phyloP scores from a whole-genome alignment of 805 yeast species.

The Ogataea siamensis region DNA sequence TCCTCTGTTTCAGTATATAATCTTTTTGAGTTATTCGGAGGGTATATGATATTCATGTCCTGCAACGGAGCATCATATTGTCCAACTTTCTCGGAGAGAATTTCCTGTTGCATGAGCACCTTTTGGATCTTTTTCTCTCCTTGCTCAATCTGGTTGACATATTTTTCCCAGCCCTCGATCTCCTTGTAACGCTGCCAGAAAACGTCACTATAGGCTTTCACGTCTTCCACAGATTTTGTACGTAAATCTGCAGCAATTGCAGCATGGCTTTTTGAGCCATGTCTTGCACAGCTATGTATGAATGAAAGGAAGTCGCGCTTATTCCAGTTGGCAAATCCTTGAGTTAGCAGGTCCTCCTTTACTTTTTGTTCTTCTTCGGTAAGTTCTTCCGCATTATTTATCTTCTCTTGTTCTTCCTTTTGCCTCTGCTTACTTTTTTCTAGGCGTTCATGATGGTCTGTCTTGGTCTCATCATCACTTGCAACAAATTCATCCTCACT shows the following conservation, averaged over 20 bases:
- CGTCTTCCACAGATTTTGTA: slow-evolving; percentile 57
- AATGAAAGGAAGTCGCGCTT: slow-evolving; percentile 73
- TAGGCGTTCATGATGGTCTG: slow-evolving; percentile 25
- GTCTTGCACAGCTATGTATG: slow-evolving; percentile 65
- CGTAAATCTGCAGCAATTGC: slow-evolving; percentile 55
- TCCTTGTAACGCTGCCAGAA: slow-evolving; percentile 63
- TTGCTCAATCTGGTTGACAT: slow-evolving; percentile 65
- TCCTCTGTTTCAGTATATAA: slow-evolving; percentile 71
- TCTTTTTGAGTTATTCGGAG: slow-evolving; percentile 80
- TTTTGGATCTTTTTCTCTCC: slow-evolving; percentile 68
- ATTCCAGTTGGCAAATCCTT: slow-evolving; percentile 68
- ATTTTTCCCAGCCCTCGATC: slow-evolving; percentile 70
- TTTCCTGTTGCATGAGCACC: slow-evolving; percentile 50
- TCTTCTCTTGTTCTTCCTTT: slow-evolving; percentile 50
- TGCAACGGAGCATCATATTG: slow-evolving; percentile 58
- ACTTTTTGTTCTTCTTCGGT: slow-evolving; percentile 58
- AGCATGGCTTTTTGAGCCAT: slow-evolving; percentile 52
- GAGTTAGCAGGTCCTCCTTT: slow-evolving; percentile 51
- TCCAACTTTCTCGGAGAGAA: slow-evolving; percentile 52
- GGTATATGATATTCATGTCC: slow-evolving; percentile 64
- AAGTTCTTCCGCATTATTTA: slow-evolving; percentile 56
- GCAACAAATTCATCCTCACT: slow-evolving; percentile 48
- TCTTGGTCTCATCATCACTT: slow-evolving; percentile 32
- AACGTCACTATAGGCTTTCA: slow-evolving; percentile 51
- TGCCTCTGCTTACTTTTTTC: slow-evolving; percentile 34